phyloP scores from a whole-genome alignment of 2,329 filamentous ascomycete genomes.

The Atkinsonella hypoxylon region DNA sequence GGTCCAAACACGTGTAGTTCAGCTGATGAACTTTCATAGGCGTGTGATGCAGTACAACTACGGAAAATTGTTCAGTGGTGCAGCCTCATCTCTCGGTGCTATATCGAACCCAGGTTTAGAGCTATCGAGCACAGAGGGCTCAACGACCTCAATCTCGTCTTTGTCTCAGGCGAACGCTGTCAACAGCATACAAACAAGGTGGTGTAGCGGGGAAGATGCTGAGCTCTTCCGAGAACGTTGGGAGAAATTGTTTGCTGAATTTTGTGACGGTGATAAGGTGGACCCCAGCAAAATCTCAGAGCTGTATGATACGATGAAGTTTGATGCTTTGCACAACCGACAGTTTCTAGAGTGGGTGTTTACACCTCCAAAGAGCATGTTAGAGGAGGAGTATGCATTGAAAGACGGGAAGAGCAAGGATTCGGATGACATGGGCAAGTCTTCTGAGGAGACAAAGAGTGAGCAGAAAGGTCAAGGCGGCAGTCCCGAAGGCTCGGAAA shows the following conservation, averaged over 20 bases:
- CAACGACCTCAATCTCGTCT: slow-evolving; percentile 31
- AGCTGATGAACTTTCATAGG: slow-evolving; percentile 95
- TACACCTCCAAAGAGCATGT: slow-evolving; percentile 67
- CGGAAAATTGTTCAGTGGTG: slow-evolving; percentile 58
- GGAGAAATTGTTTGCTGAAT: slow-evolving; percentile 97
- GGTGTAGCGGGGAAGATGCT: slow-evolving; percentile 93
- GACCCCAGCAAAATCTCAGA: slow-evolving; percentile 98
- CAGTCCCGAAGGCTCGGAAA: slow-evolving; percentile 25
- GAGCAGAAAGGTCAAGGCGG: slow-evolving; percentile 16
- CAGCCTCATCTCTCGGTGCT: slow-evolving; percentile 49
- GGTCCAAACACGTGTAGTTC: slow-evolving; percentile 82
- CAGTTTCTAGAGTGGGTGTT: slow-evolving; percentile 97
- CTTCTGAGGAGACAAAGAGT: slow-evolving; percentile 25
- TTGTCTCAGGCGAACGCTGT: slow-evolving; percentile 51
- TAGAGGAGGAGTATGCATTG: slow-evolving; percentile 54
- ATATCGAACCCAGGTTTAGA: slow-evolving; percentile 40
- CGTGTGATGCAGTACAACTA: slow-evolving; percentile 94
- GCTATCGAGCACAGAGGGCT: slow-evolving; percentile 29
- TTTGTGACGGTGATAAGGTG: slow-evolving; percentile 93
- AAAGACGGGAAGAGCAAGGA: slow-evolving; percentile 31
- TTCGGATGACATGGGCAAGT: slow-evolving; percentile 25
- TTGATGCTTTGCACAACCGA: slow-evolving; percentile 91
- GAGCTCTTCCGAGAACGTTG: slow-evolving; percentile 92
- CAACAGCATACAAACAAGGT: slow-evolving; percentile 70
- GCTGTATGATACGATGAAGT: slow-evolving; percentile 99